Base-by-base conservation (phyloP, 2,329 filamentous ascomycete species). In the Didymella lethalis region DNA sequence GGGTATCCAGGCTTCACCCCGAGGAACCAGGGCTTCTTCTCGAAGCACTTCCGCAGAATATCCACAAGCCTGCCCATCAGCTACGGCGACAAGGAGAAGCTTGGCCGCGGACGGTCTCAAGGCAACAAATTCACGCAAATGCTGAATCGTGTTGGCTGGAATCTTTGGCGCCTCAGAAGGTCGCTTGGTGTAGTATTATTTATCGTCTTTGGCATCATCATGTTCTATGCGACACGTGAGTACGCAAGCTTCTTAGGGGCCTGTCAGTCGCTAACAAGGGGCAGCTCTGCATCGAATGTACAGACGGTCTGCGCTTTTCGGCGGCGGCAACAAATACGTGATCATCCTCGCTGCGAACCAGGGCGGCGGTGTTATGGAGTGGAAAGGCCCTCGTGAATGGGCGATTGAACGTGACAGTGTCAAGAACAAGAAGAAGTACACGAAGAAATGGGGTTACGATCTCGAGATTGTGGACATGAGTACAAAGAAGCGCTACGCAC, bases 381-480 rank as follows among this genome's bases (percentile, higher is more conserved):
- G 93, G 94, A 99, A 99, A 78, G 94, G 94, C 0, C 91, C 94
- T 20, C 87, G 93, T 61, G 95, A 99, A 80, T 99, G 95, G 95
- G 95, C 95, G 0, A 96, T 98, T 71, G 95, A 99, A 80, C 86
- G 95, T 76, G 93, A 98, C 81, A 98, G 94, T 74, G 87, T 98
- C 54, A 89, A 89, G 76, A 99, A 99, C 80, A 99, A 99, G 83
- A 89, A 90, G 75, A 90, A 89, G 72, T 99, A 99, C 74, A 90
- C 88, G 2, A 84, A 86, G 32, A 85, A 85, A 75, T 98, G 95
- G 93, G 95, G 95, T 14, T 98, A 99, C 76, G 90, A 97, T 62
- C 82, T 99, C 58, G 95, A 99, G 77, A 90, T 98, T 73, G 92
- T 96, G 66, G 96, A 99, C 77, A 96, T 99, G 93, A 94, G 93